Evolutionary conservation across 805 yeast species (phyloP), one percentile per base, ranked within the genome.

Genomic region (Yarrowia bubula): DNA sequence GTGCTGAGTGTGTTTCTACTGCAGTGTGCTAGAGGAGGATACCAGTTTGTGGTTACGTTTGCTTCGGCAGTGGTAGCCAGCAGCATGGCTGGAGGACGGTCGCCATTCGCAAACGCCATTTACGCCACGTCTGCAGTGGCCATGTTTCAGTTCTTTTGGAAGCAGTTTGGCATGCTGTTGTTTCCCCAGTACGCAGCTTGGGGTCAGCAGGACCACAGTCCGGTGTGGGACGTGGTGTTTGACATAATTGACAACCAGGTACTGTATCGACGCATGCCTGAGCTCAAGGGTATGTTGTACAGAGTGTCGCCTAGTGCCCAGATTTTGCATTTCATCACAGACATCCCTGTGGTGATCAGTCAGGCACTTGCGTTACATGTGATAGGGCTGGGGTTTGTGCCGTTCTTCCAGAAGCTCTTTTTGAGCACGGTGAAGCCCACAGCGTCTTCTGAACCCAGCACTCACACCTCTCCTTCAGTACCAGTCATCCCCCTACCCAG

Each of bases 291-390:
- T 31, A 35, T 73, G 42, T 39, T 73, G 15, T 69, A 69, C 5
- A 37, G 65, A 1, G 48, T 67, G 5, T 43, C 66, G 8, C 53
- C 69, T 4, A 67, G 67, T 33, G 37, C 73, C 51, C 67, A 73
- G 61, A 64, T 66, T 67, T 28, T 74, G 68, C 63, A 74, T 67
- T 64, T 75, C 75, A 68, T 66, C 13, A 61, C 68, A 8, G 73
- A 71, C 44, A 55, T 71, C 18, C 73, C 73, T 8, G 31, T 67
- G 9, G 58, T 70, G 8, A 53, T 70, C 31, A 68, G 69, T 44
- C 76, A 74, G 48, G 71, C 70, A 1, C 66, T 75, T 14, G 76
- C 77, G 4, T 68, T 75, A 53, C 77, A 75, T 35, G 74, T 75
- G 22, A 70, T 75, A 13, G 73, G 72, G 0, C 69, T 70, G 28